These are phyloP conservation scores for Penicillium maclennaniae DNA, from an alignment of 495 filamentous ascomycete species.

Conservation along the genomic window DNA sequence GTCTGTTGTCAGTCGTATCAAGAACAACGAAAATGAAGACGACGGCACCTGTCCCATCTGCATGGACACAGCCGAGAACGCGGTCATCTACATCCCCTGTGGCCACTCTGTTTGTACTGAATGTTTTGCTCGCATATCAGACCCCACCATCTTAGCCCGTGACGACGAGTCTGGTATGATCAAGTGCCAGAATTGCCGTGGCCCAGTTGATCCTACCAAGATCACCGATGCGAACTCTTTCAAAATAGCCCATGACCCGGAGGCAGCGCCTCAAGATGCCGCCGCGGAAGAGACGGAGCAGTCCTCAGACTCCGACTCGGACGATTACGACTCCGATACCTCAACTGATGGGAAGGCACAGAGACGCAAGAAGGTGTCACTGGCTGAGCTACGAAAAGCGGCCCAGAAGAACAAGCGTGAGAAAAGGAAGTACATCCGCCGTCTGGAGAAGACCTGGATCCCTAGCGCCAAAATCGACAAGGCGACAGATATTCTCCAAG, in stretches of 20 bases:
- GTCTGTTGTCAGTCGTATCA: conserved; percentile 66
- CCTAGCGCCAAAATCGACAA: conserved; percentile 78
- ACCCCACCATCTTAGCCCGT: conserved; percentile 53
- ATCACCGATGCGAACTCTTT: conserved; percentile 74
- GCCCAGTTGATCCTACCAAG: conserved; percentile 56
- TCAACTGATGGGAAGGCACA: background rate
- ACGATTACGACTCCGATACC: conserved; percentile 50
- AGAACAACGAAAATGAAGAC: conserved; percentile 53
- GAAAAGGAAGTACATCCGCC: conserved; percentile 55
- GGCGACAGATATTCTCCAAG: conserved; percentile 63
- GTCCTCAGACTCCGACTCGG: conserved; percentile 25
- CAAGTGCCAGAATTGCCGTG: conserved; percentile 76
- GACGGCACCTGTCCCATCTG: conserved; percentile 66
- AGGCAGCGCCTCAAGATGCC: conserved; percentile 1
- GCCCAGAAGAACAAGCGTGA: conserved; percentile 52
- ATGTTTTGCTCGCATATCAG: conserved; percentile 71
- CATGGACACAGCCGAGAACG: conserved; percentile 69
- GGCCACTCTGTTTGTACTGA: conserved; percentile 78
- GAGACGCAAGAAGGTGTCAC: conserved; percentile 53
- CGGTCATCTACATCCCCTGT: conserved; percentile 78
- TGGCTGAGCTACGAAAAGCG: conserved; percentile 16
- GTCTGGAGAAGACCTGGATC: conserved; percentile 61
- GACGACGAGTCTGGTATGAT: conserved; percentile 53
- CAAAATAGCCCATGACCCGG: conserved; percentile 65
- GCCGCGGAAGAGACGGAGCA: conserved; percentile 40